Conservation (phyloP, 2,329 filamentous ascomycete genomes). For the Ilyonectria destructans region DNA sequence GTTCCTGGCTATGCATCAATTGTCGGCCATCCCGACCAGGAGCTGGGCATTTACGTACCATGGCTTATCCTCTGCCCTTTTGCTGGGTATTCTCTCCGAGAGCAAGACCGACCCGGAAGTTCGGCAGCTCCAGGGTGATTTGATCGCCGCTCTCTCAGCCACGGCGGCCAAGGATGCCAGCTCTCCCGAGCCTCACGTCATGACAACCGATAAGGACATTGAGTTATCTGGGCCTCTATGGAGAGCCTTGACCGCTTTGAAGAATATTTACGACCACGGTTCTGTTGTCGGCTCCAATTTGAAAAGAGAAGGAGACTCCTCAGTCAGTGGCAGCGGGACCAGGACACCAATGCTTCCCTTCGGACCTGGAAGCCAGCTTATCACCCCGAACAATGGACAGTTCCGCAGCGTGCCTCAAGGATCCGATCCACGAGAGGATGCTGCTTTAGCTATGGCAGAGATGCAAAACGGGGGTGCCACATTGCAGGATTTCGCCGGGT, state of each 20-base stretch:
- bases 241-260: conserved; percentile 73
- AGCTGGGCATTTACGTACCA: conserved; percentile 81
- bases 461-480: conserved; percentile 71
- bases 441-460: conserved; percentile 76
- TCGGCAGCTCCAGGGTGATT: conserved; percentile 74
- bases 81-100: conserved; percentile 76
- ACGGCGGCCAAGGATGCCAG: conserved; percentile 75
- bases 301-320: conserved; percentile 66
- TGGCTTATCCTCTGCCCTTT: conserved; percentile 75
- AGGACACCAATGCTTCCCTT: conserved; percentile 59
- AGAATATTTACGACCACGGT: conserved; percentile 78
- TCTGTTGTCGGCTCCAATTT: conserved; percentile 67
- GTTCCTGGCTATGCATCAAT: conserved; percentile 79
- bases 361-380: conserved; percentile 43
- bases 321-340: conserved; percentile 63
- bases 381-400: conserved; percentile 44
- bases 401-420: conserved; percentile 50
- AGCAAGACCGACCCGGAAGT: conserved; percentile 77
- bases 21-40: conserved; percentile 77
- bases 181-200: conserved; percentile 68
- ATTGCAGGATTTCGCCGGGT: conserved; percentile 64
- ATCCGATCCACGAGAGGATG: conserved; percentile 72
- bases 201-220: conserved; percentile 72
- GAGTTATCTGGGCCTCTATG: conserved; percentile 75
- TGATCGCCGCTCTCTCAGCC: conserved; percentile 76